Percentiles rank a stretch among this genome's conserved stretches.
phyloP scores from a whole-genome alignment of 306 rosid genomes.

The Comarum palustre region DNA sequence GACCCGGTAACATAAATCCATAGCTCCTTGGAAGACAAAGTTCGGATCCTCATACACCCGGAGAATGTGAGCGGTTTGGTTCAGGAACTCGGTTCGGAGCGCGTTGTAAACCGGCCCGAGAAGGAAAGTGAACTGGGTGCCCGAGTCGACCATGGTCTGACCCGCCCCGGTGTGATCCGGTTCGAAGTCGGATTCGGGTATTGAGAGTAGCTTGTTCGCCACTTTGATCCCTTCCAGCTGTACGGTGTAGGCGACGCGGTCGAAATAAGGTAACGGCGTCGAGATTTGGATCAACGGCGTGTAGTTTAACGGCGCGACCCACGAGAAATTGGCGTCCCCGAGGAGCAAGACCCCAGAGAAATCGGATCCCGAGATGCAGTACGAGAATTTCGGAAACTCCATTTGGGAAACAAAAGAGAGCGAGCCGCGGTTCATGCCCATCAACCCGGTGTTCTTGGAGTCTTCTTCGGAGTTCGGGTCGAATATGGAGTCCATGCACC shows the following conservation, averaged over 20 bases:
- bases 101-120: conserved; percentile 61
- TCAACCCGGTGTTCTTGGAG: conserved; percentile 62
- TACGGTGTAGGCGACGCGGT: conserved; percentile 70
- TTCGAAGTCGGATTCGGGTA: conserved; percentile 33
- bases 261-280: conserved; percentile 66
- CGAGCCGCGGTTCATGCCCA: conserved; percentile 87
- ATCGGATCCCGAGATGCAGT: conserved; percentile 73
- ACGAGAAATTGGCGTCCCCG: conserved; percentile 58
- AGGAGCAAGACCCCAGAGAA: conserved; percentile 62
- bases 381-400: conserved; percentile 67
- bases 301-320: conserved; percentile 56
- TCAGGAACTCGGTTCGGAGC: conserved; percentile 50
- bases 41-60: conserved; percentile 52
- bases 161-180: conserved; percentile 93
- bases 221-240: conserved; percentile 57
- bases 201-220: conserved; percentile 35
- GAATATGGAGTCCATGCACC: conserved; percentile 65
- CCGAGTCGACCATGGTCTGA: conserved; percentile 85
- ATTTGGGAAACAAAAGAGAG: conserved; percentile 68
- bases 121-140: conserved; percentile 82
- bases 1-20: conserved; percentile 71
- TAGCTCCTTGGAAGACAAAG: conserved; percentile 62
- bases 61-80: conserved; percentile 35
- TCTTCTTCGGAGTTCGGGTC: conserved; percentile 47
- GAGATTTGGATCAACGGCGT: conserved; percentile 61